Percentiles rank a stretch among this genome's conserved stretches.
Evolutionary conservation across 441 rosid species (phyloP).

Genomic region (Pelargonium myrrhifolium): DNA sequence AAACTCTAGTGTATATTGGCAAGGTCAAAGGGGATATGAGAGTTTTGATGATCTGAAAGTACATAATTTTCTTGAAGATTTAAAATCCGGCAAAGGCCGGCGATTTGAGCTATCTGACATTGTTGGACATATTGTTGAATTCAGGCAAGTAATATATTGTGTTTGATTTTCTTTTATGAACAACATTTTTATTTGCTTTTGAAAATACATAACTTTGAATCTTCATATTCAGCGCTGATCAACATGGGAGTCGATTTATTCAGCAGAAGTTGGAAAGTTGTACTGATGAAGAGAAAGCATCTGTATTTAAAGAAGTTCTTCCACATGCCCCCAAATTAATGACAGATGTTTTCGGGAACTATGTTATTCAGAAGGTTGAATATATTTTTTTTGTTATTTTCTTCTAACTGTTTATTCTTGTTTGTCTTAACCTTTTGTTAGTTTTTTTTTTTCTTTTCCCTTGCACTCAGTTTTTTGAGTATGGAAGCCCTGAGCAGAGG

Average conservation of each 20-base stretch:
- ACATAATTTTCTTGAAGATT: slow-evolving; percentile 60
- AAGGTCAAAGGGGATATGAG: slow-evolving; percentile 37
- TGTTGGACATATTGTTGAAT: slow-evolving; percentile 59
- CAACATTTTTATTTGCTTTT: slow-evolving; percentile 8
- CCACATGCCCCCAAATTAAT: slow-evolving; percentile 55
- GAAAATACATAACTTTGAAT: slow-evolving; percentile 16
- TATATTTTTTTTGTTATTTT: background rate
- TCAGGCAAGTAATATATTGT: slow-evolving; percentile 40
- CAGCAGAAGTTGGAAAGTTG: slow-evolving; percentile 68
- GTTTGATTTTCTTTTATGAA: slow-evolving; percentile 9
- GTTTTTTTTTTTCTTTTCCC: background rate
- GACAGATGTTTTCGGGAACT: slow-evolving; percentile 78
- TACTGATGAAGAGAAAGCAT: slow-evolving; percentile 45
- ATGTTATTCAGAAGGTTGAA: slow-evolving; percentile 64
- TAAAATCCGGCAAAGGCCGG: slow-evolving; percentile 57
- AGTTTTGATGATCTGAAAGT: slow-evolving; percentile 33
- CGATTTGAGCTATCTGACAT: slow-evolving; percentile 64
- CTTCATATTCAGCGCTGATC: slow-evolving; percentile 54
- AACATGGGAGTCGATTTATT: slow-evolving; percentile 74
- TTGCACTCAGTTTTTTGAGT: slow-evolving; percentile 53
- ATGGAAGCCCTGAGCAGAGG: slow-evolving; percentile 54
- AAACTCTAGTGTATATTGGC: slow-evolving; percentile 38
- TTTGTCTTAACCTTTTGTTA: slow-evolving; percentile 9
- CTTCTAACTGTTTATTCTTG: background rate
- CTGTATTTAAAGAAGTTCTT: slow-evolving; percentile 58